These are phyloP conservation scores for Erysimum cheiranthoides DNA, from an alignment of 345 rosid genomes.

Conservation along the genomic window DNA sequence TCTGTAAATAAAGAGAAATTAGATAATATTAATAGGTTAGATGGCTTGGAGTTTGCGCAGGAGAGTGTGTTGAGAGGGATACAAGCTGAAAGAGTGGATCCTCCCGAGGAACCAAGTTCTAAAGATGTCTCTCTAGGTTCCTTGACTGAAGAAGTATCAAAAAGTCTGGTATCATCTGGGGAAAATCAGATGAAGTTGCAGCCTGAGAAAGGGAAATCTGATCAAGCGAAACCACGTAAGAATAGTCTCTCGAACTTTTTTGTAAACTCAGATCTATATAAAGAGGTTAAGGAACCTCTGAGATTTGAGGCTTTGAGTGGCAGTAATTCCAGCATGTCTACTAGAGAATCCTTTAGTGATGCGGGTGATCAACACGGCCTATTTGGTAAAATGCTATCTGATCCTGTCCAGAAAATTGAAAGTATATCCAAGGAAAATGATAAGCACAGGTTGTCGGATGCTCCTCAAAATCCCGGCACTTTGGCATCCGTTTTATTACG, in stretches of 20 bases:
- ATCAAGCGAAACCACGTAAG: background rate
- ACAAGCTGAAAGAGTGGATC: conserved; percentile 6
- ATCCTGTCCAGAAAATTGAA: conserved; percentile 14
- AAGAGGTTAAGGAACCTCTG: conserved; percentile 17
- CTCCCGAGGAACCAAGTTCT: background rate
- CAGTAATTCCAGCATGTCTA: background rate
- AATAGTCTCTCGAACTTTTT: conserved; percentile 12
- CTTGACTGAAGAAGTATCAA: conserved; percentile 3
- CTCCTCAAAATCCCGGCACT: conserved; percentile 4
- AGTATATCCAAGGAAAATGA: conserved; percentile 15
- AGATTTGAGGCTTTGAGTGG: conserved; percentile 20
- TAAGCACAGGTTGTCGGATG: conserved; percentile 9
- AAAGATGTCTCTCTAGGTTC: conserved; percentile 12
- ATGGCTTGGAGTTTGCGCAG: conserved; percentile 8
- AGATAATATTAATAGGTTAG: conserved; percentile 21
- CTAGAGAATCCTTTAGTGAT: conserved; percentile 14
- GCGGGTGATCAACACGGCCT: conserved; percentile 14
- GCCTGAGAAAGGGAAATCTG: background rate
- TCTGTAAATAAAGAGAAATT: conserved; percentile 18
- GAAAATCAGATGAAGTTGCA: conserved; percentile 12
- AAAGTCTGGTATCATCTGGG: conserved; percentile 1
- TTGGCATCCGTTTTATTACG: background rate
- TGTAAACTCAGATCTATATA: conserved; percentile 2
- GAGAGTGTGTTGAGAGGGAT: conserved; percentile 23
- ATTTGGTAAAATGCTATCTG: conserved; percentile 7